These are phyloP conservation scores for Tolypocladium amazonense DNA, from an alignment of 2,329 filamentous ascomycete genomes.

Conservation along the genomic window DNA sequence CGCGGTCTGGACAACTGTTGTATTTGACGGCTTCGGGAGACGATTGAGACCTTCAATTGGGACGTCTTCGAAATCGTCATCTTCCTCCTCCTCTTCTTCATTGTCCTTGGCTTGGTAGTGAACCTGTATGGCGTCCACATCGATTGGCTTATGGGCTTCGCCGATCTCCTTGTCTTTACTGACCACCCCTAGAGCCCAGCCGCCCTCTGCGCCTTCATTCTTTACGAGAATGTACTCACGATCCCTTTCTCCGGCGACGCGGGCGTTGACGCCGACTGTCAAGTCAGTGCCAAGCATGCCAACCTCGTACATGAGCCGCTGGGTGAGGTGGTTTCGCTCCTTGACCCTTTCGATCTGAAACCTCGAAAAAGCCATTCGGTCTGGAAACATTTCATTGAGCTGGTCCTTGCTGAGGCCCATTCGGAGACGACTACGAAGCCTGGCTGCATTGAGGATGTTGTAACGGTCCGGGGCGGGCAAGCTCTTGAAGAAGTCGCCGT, in stretches of 20 bases:
- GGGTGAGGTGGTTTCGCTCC: conserved; percentile 89
- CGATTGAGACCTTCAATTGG: conserved; percentile 84
- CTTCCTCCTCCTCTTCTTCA: conserved; percentile 55
- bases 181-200: conserved; percentile 92
- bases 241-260: conserved; percentile 75
- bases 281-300: conserved; percentile 74
- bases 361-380: conserved; percentile 91
- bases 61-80: conserved; percentile 83
- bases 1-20: conserved; percentile 13
- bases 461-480: conserved; percentile 85
- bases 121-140: conserved; percentile 62
- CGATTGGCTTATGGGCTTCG: conserved; percentile 77
- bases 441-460: conserved; percentile 92
- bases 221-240: conserved; percentile 94
- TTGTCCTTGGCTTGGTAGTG: conserved; percentile 47
- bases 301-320: conserved; percentile 87
- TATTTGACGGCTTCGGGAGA: conserved; percentile 51
- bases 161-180: conserved; percentile 73
- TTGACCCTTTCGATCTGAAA: conserved; percentile 94
- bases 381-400: conserved; percentile 90
- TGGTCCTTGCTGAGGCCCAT: conserved; percentile 98
- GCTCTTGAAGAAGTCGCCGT: conserved; percentile 89
- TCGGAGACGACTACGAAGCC: conserved; percentile 74
- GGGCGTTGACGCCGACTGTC: conserved; percentile 52
- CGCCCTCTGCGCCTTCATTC: conserved; percentile 88